phyloP scores from a whole-genome alignment of 768 basidiomycete genomes.

The Mycena indigotica region DNA sequence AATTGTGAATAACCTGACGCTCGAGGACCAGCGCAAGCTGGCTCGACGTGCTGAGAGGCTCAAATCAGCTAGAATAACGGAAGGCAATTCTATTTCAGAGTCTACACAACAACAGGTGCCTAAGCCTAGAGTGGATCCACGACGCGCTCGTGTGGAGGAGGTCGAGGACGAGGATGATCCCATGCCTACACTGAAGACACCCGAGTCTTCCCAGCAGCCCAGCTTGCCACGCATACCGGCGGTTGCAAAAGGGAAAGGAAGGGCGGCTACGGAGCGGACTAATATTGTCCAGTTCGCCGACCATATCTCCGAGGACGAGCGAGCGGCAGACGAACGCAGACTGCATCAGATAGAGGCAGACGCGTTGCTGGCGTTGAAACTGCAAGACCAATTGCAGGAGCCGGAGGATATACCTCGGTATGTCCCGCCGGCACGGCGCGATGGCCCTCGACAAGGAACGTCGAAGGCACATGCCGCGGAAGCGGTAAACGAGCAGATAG shows the following conservation, averaged over 20 bases:
- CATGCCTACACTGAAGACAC: neutral
- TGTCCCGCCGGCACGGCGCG: neutral
- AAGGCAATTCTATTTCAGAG: neutral
- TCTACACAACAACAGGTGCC: neutral
- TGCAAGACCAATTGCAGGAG: neutral
- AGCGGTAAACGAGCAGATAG: neutral
- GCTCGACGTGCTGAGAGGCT: neutral
- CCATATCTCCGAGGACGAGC: neutral
- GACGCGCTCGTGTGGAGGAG: neutral
- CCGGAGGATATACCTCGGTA: neutral
- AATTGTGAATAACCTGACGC: neutral
- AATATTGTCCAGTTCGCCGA: neutral
- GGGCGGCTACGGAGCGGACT: neutral
- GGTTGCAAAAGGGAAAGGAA: neutral
- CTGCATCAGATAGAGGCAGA: neutral
- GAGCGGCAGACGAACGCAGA: neutral
- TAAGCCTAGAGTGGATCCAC: neutral
- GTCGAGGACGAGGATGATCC: neutral
- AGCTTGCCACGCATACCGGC: neutral
- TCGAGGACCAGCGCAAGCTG: neutral
- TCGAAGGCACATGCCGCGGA: neutral
- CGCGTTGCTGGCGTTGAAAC: neutral
- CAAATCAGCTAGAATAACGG: neutral
- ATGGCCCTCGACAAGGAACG: neutral
- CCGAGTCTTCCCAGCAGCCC: neutral